Percentiles rank a stretch among this genome's conserved stretches.
These are phyloP conservation scores for Apiotrichum akiyoshidainum DNA, from an alignment of 1,284 basidiomycete genomes.

Conservation along the genomic window DNA sequence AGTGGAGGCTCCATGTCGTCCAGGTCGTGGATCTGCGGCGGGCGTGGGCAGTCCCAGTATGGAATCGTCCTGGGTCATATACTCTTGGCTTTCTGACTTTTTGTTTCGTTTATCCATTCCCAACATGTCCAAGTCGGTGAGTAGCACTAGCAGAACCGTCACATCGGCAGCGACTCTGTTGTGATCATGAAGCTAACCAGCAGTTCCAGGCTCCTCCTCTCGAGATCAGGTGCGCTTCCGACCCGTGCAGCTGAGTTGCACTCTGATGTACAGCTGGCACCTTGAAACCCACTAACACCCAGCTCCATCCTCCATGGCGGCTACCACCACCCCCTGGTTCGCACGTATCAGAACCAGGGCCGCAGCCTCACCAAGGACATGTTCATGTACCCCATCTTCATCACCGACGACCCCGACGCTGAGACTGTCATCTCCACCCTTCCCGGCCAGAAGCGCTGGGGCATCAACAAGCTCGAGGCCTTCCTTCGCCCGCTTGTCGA, in stretches of 20 bases:
- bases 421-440: slow-evolving; percentile 70
- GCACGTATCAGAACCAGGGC: slow-evolving; percentile 72
- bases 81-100: neutral
- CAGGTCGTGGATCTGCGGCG: too few species aligned
- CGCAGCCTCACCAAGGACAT: slow-evolving; percentile 77
- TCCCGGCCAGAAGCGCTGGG: slow-evolving; percentile 89
- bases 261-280: too few species aligned
- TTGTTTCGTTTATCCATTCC: too few species aligned
- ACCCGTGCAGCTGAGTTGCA: too few species aligned
- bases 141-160: too few species aligned
- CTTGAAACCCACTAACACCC: neutral
- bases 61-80: too few species aligned
- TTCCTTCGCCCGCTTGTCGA: slow-evolving; percentile 83
- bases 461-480: slow-evolving; percentile 81
- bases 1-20: neutral
- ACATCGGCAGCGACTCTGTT: neutral
- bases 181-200: neutral
- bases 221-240: slow-evolving; percentile 20
- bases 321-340: slow-evolving; percentile 81
- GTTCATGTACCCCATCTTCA: slow-evolving; percentile 98
- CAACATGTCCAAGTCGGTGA: neutral
- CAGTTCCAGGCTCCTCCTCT: slow-evolving; percentile 32
- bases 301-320: slow-evolving; percentile 86
- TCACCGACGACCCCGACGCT: slow-evolving; percentile 85
- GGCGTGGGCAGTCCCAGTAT: too few species aligned